Conservation (phyloP, 768 basidiomycete genomes). For the Serpula lacrymans region DNA sequence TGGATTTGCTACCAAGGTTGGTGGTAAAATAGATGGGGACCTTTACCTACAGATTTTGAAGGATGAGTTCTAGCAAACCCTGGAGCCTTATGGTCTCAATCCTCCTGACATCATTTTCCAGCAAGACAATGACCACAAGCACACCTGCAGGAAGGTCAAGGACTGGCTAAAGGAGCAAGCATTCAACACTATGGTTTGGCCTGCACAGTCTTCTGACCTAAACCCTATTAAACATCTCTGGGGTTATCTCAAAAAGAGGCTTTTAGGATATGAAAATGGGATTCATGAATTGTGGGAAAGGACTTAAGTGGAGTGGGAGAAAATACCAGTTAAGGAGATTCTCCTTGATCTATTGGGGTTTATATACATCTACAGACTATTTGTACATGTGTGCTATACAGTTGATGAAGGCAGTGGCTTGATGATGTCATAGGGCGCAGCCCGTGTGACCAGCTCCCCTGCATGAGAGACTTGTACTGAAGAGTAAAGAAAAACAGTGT, state of each 20-base stretch:
- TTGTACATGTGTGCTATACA: no score
- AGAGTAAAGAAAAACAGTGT: no score
- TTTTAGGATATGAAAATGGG: conserved; percentile 4
- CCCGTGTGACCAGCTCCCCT: no score
- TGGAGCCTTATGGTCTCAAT: no score
- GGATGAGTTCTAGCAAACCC: no score
- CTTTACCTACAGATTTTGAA: conserved; percentile 11
- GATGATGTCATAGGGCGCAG: no score
- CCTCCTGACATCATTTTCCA: no score
- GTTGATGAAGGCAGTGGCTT: no score
- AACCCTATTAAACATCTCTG: conserved; percentile 16
- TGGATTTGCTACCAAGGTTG: conserved; percentile 10
- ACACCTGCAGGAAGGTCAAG: conserved; percentile 3
- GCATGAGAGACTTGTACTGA: no score
- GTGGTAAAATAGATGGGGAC: conserved; percentile 13
- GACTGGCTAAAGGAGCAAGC: conserved; percentile 15
- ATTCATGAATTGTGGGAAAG: conserved; percentile 9
- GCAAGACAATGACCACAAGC: no score
- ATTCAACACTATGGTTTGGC: conserved; percentile 13
- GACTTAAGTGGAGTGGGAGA: conserved; percentile 8
- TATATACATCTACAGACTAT: no score
- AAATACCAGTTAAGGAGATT: conserved; percentile 5
- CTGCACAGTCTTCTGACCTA: conserved; percentile 13
- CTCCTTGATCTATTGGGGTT: no score
- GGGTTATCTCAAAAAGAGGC: conserved; percentile 8